These are phyloP conservation scores for Neonectria neomacrospora DNA, from an alignment of 2,329 filamentous ascomycete species.

Conservation along the genomic window DNA sequence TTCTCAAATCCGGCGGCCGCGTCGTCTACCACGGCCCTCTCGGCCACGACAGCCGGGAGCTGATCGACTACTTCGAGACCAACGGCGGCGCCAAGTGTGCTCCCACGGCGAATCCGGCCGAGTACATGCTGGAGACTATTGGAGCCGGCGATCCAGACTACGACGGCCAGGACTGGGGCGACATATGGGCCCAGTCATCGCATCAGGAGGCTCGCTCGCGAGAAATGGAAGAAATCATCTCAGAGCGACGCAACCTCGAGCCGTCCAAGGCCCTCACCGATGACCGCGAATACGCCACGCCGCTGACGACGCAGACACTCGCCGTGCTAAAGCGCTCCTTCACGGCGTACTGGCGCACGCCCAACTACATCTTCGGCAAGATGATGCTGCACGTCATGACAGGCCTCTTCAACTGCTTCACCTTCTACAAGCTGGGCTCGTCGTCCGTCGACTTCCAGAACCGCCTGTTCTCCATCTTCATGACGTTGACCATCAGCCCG, in stretches of 20 bases:
- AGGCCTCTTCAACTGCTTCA: constrained; percentile 76
- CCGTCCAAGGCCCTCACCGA: constrained; percentile 56
- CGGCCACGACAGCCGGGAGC: constrained; percentile 58
- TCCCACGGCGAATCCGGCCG: constrained; percentile 62
- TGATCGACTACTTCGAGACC: constrained; percentile 64
- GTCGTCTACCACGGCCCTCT: constrained; percentile 66
- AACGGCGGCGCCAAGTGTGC: constrained; percentile 62
- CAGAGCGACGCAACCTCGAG: constrained; percentile 54
- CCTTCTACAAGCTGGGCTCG: constrained; percentile 71
- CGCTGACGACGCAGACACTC: constrained; percentile 62
- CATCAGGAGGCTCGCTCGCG: constrained; percentile 57
- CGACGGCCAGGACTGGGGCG: constrained; percentile 69
- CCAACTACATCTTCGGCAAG: constrained; percentile 71
- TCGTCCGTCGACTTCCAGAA: constrained; percentile 73
- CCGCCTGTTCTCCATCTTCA: constrained; percentile 79
- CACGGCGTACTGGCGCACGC: constrained; percentile 72
- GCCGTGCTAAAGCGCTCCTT: constrained; percentile 69
- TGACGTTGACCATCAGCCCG: constrained; percentile 79
- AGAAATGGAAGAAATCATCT: constrained; percentile 65
- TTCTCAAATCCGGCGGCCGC: constrained; percentile 64
- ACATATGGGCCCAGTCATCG: constrained; percentile 67
- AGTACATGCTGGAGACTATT: constrained; percentile 67
- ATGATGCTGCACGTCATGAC: constrained; percentile 71
- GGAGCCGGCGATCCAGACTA: constrained; percentile 72
- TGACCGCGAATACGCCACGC: constrained; percentile 72